phyloP scores from a whole-genome alignment of 129 eudicot genomes.

The Tanacetum coccineum region DNA sequence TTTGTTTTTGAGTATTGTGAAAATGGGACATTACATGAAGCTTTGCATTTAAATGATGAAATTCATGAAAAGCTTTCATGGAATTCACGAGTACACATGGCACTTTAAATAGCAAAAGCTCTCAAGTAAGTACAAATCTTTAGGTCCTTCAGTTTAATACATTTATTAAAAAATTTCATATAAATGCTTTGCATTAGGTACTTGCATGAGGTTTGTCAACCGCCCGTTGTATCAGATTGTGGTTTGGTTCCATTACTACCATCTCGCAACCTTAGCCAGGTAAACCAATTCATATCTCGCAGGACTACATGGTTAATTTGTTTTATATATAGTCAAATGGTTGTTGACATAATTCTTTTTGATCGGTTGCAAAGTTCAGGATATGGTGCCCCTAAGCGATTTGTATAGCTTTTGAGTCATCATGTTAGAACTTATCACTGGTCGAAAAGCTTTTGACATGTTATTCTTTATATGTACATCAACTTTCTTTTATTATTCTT shows the following conservation, averaged over 20 bases:
- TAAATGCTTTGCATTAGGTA: constrained; percentile 42
- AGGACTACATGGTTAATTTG: not conserved
- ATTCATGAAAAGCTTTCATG: constrained; percentile 72
- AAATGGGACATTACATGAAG: constrained; percentile 83
- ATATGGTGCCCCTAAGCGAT: constrained; percentile 91
- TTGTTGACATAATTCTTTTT: not conserved
- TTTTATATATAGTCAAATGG: constrained; percentile 3
- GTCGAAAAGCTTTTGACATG: constrained; percentile 79
- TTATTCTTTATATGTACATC: constrained; percentile 8
- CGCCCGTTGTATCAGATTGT: constrained; percentile 82
- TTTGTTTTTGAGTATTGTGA: constrained; percentile 67
- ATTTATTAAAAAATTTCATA: too few species aligned
- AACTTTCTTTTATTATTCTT: not conserved
- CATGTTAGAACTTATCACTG: constrained; percentile 85
- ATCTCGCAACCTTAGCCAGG: constrained; percentile 53
- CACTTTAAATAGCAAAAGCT: constrained; percentile 87
- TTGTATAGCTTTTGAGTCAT: constrained; percentile 97
- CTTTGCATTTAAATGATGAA: constrained; percentile 70
- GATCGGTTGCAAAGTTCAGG: constrained; percentile 61
- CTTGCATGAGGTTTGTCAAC: constrained; percentile 81
- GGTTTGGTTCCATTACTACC: constrained; percentile 75
- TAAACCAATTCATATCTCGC: constrained; percentile 19
- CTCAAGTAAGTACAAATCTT: constrained; percentile 57
- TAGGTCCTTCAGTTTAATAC: too few species aligned
- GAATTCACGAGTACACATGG: constrained; percentile 70